Base-by-base conservation (phyloP, 495 filamentous ascomycete genomes). In the Talaromyces stipitatus region DNA sequence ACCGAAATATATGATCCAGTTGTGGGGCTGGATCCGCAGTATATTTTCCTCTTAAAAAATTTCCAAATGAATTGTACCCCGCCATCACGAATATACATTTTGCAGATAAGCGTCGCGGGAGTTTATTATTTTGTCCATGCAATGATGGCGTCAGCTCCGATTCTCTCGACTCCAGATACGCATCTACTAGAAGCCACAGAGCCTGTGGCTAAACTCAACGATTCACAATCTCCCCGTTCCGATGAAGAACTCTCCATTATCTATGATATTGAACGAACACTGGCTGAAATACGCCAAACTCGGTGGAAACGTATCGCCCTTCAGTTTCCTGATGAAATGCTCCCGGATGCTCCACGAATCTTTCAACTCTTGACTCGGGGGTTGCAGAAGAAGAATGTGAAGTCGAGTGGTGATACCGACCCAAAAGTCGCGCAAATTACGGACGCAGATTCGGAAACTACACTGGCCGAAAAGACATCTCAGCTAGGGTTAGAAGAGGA, bases 281-380 rank as follows among this genome's bases (percentile, higher is more conserved):
- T 91, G 50, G 67, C 74, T 16, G 89, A 96, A 66, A 86, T 98
- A 26, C 72, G 75, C 26, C 68, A 80, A 48, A 84, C 84, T 50
- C 79, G 77, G 66, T 96, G 90, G 76, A 81, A 72, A 54, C 81
- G 87, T 38, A 83, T 97, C 48, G 94, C 90, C 8, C 76, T 99
- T 2, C 94, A 99, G 62, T 97, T 99, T 64, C 95, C 94, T 10
- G 94, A 99, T 73, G 77, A 83, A 11, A 91, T 97, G 86, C 73
- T 99, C 26, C 75, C 79, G 0, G 91, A 97, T 80, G 90, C 87
- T 9, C 88, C 90, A 10, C 77, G 85, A 57, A 89, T 97, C 1
- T 91, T 87, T 60, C 82, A 85, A 45, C 69, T 82, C 10, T 73
- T 98, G 51, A 77, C 73, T 28, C 64, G 72, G 18, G 85, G 85